Percentiles rank a stretch among this genome's conserved stretches.
These are phyloP conservation scores for Pythium rishiriense DNA, from an alignment of 352 stramenopile species.

Conservation along the genomic window DNA sequence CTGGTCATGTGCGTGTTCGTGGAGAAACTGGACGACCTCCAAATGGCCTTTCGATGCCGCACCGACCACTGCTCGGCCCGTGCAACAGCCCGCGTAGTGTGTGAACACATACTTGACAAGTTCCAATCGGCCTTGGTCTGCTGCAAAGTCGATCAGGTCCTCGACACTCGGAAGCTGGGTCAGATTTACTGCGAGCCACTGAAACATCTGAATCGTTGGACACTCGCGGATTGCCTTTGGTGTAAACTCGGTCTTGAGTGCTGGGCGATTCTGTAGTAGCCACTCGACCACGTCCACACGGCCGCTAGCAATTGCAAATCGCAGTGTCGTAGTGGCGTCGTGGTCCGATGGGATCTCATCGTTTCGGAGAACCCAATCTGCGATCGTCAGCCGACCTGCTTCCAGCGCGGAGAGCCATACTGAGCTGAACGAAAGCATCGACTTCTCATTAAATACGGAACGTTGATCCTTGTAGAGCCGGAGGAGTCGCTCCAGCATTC, in stretches of 20 bases:
- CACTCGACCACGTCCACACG: neutral
- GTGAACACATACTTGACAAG: constrained; percentile 8
- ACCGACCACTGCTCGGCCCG: constrained; percentile 12
- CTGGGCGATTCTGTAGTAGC: constrained; percentile 2
- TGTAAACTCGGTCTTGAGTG: constrained; percentile 1
- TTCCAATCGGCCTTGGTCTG: neutral
- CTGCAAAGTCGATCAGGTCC: neutral
- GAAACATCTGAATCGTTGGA: constrained; percentile 16
- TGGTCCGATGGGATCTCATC: neutral
- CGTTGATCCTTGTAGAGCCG: neutral
- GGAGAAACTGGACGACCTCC: constrained; percentile 15
- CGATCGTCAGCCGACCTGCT: neutral
- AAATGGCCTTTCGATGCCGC: constrained; percentile 19
- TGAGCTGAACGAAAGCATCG: neutral
- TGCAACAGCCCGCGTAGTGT: neutral
- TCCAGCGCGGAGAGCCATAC: neutral
- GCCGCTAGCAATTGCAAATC: neutral
- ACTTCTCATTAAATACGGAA: neutral
- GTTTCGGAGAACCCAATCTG: neutral
- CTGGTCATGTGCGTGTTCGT: constrained; percentile 11
- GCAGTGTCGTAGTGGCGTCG: neutral
- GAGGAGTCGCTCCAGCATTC: constrained; percentile 3
- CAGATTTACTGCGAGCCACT: constrained; percentile 7
- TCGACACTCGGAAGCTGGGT: neutral
- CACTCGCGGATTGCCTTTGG: neutral